These are phyloP conservation scores for Withania somnifera DNA, from an alignment of 305 asterid genomes.

Conservation along the genomic window DNA sequence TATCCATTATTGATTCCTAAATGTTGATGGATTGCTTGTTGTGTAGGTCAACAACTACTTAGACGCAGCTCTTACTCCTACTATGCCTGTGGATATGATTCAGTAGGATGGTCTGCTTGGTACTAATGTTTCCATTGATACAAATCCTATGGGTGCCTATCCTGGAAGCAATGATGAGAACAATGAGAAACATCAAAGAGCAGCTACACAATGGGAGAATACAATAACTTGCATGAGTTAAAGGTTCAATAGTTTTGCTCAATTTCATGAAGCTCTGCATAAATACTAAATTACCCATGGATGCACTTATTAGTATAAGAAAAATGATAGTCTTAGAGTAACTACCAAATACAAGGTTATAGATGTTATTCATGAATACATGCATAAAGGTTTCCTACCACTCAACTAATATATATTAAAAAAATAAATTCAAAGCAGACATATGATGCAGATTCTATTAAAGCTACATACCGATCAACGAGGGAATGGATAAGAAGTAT, in stretches of 20 bases:
- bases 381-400: constrained; percentile 14
- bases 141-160: not conserved
- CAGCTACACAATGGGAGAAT: constrained; percentile 10
- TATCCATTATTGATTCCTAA: too few species aligned
- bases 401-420: constrained; percentile 10
- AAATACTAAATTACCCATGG: constrained; percentile 15
- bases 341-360: constrained; percentile 16
- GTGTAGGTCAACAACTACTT: too few species aligned
- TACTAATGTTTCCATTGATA: not conserved
- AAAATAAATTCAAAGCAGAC: constrained; percentile 7
- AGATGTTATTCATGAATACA: constrained; percentile 12
- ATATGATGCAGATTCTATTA: constrained; percentile 7
- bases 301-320: constrained; percentile 11
- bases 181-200: constrained; percentile 6
- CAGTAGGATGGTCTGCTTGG: not conserved
- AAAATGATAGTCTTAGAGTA: constrained; percentile 11
- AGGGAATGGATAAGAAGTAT: constrained; percentile 16
- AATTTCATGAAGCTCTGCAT: constrained; percentile 15
- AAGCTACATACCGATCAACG: constrained; percentile 14
- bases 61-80: too few species aligned
- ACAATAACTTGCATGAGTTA: constrained; percentile 12
- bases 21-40: too few species aligned
- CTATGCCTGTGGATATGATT: constrained; percentile 2
- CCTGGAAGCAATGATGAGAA: constrained; percentile 1
- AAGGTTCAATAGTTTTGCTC: constrained; percentile 14